These are phyloP conservation scores for Biscutella auriculata DNA, from an alignment of 441 rosid species.

Conservation along the genomic window DNA sequence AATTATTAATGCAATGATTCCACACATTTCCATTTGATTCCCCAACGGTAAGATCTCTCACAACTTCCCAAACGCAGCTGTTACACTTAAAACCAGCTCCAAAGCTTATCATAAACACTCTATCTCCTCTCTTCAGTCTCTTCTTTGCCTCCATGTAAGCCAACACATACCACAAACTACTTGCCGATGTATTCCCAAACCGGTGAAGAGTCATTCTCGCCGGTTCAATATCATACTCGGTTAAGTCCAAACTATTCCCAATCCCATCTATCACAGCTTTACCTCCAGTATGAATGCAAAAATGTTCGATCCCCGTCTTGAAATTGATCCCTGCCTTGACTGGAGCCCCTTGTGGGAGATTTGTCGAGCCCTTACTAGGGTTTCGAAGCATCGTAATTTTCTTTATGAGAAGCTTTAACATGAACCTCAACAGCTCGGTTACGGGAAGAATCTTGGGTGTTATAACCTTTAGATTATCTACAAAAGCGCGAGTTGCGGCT, in stretches of 20 bases:
- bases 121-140: slow-evolving; percentile 70
- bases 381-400: slow-evolving; percentile 24
- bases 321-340: slow-evolving; percentile 42
- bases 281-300: slow-evolving; percentile 89
- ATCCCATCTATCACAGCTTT: slow-evolving; percentile 89
- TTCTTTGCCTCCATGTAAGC: slow-evolving; percentile 84
- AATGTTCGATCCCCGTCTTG: slow-evolving; percentile 70
- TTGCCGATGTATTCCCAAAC: slow-evolving; percentile 83
- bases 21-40: slow-evolving; percentile 42
- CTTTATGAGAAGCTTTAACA: slow-evolving; percentile 16
- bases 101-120: slow-evolving; percentile 77
- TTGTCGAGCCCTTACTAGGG: slow-evolving; percentile 7
- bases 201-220: slow-evolving; percentile 81
- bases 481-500: slow-evolving; percentile 61
- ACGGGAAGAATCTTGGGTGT: slow-evolving; percentile 64
- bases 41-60: slow-evolving; percentile 39
- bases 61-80: slow-evolving; percentile 90
- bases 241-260: slow-evolving; percentile 41
- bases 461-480: slow-evolving; percentile 54
- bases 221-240: slow-evolving; percentile 66
- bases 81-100: slow-evolving; percentile 97
- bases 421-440: slow-evolving; percentile 51
- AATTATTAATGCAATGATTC: slow-evolving; percentile 54
- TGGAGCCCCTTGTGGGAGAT: slow-evolving; percentile 4
- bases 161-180: slow-evolving; percentile 90